Evolutionary conservation across 2,329 filamentous ascomycete genomes (phyloP).

Genomic region (Massarina eburnea): DNA sequence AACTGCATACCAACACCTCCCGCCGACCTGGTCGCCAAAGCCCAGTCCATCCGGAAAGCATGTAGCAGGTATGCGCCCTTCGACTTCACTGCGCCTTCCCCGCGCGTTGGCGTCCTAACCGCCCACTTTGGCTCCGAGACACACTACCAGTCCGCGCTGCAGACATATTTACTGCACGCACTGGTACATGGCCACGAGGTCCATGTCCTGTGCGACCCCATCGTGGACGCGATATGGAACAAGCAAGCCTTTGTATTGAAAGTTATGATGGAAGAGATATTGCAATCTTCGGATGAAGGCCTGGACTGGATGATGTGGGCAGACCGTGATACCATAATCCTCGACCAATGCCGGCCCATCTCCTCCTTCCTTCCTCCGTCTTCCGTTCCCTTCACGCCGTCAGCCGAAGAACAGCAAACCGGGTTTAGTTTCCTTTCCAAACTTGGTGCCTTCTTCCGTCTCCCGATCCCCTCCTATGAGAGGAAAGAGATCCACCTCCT

Average conservation of each 20-base stretch:
- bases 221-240: slow-evolving; percentile 1
- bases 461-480: neutral
- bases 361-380: neutral
- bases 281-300: neutral
- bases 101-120: neutral
- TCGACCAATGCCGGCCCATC: slow-evolving; percentile 1
- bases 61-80: neutral
- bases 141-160: neutral
- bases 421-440: neutral
- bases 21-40: neutral
- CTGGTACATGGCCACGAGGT: neutral
- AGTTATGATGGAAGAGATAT: slow-evolving; percentile 1
- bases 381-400: neutral
- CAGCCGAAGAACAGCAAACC: no score
- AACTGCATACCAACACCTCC: neutral
- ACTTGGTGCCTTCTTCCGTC: neutral
- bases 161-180: neutral
- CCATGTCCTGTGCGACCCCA: neutral
- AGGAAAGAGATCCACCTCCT: neutral
- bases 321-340: neutral
- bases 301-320: neutral
- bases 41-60: neutral
- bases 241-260: slow-evolving; percentile 1
- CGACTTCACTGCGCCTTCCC: neutral
- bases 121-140: slow-evolving; percentile 1